Evolutionary conservation across 495 filamentous ascomycete species (phyloP).

Genomic region (Melanomma pulvis-pyrius): DNA sequence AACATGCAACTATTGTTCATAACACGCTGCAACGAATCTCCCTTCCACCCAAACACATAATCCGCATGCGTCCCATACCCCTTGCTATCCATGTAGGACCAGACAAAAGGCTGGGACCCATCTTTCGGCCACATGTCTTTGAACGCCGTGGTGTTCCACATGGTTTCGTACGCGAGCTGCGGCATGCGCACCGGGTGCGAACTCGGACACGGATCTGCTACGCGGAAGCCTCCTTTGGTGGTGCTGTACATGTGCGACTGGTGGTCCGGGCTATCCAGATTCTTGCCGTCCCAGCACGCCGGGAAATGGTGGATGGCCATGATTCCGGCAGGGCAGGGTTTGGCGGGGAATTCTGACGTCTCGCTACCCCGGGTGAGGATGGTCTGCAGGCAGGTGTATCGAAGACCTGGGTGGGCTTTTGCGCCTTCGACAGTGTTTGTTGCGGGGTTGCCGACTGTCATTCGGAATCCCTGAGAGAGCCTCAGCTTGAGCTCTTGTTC

Average conservation of each 20-base stretch:
- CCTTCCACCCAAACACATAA: conserved; percentile 37
- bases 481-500: conserved; percentile 14
- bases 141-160: conserved; percentile 35
- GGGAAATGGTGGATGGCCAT: conserved; percentile 59
- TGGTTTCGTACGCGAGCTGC: conserved; percentile 35
- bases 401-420: conserved; percentile 46
- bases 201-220: conserved; percentile 23
- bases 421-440: conserved; percentile 36
- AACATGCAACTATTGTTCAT: conserved; percentile 36
- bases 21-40: conserved; percentile 24
- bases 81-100: conserved; percentile 23
- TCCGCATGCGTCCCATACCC: conserved; percentile 37
- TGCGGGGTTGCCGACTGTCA: conserved; percentile 55
- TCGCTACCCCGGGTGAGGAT: conserved; percentile 50
- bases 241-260: conserved; percentile 34
- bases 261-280: conserved; percentile 31
- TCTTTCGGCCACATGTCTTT: conserved; percentile 35
- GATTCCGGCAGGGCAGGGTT: conserved; percentile 52
- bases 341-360: conserved; percentile 52
- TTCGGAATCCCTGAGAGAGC: conserved; percentile 55
- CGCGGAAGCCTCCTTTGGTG: conserved; percentile 23
- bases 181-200: conserved; percentile 33
- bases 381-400: conserved; percentile 53
- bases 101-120: conserved; percentile 31
- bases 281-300: conserved; percentile 34